These are phyloP conservation scores for Triticum timopheevii DNA, from an alignment of 176 grass and related monocot species.

Conservation along the genomic window DNA sequence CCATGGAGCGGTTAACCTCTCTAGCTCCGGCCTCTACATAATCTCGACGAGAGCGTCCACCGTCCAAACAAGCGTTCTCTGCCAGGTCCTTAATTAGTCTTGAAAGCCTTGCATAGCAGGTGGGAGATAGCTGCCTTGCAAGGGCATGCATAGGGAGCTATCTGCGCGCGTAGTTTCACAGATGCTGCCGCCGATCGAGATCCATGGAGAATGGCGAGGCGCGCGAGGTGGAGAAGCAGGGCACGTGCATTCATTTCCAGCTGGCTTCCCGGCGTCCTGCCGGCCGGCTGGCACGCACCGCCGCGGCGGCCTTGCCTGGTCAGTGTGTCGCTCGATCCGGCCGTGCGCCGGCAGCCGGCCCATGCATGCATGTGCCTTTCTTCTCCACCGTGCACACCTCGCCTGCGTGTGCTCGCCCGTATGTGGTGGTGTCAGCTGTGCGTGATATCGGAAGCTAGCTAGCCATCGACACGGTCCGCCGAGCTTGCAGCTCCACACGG, in stretches of 20 bases:
- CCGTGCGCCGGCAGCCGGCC: background rate
- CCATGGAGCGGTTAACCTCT: background rate
- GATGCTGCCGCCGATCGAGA: background rate
- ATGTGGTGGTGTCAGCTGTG: background rate
- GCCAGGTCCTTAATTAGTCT: background rate
- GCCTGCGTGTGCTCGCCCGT: conserved; percentile 7
- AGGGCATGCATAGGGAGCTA: background rate
- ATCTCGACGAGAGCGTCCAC: background rate
- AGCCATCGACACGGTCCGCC: background rate
- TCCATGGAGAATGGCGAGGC: conserved; percentile 37
- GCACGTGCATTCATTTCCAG: conserved; percentile 39
- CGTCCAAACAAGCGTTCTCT: background rate
- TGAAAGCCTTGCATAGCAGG: background rate
- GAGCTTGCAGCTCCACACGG: background rate
- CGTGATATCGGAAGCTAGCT: background rate
- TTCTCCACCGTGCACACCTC: conserved; percentile 56
- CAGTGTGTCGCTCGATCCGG: background rate
- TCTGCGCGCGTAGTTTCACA: background rate
- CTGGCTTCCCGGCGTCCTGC: background rate
- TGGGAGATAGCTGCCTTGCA: background rate
- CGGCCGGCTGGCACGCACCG: background rate
- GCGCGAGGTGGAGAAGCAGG: conserved; percentile 69
- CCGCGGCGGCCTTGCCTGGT: background rate
- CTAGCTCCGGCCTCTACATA: background rate
- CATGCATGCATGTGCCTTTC: conserved; percentile 50